Percentiles rank a stretch among this genome's conserved stretches.
phyloP scores from a whole-genome alignment of 148 eudicot genomes.

The Camellia granthamiana region DNA sequence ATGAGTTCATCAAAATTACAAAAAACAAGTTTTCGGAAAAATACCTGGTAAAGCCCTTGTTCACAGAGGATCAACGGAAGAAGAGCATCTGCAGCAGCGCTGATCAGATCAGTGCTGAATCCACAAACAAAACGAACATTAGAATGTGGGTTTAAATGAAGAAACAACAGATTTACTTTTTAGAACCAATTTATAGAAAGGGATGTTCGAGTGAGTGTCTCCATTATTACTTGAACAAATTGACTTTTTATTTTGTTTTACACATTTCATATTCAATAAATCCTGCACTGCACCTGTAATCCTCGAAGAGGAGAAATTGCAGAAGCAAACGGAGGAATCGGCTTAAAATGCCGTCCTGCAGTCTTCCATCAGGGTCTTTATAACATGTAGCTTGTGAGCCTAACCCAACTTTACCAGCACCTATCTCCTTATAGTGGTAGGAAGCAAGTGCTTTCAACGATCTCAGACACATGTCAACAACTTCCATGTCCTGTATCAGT shows the following conservation, averaged over 20 bases:
- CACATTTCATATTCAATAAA: background rate
- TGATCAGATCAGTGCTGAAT: constrained; percentile 76
- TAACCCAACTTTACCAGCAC: constrained; percentile 65
- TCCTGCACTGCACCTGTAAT: constrained; percentile 61
- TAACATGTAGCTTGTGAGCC: constrained; percentile 71
- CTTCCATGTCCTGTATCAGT: constrained; percentile 58
- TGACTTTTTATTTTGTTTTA: background rate
- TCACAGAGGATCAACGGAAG: constrained; percentile 92
- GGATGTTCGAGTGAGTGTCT: background rate
- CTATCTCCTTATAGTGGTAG: constrained; percentile 74
- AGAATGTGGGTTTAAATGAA: background rate
- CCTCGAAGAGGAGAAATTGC: constrained; percentile 85
- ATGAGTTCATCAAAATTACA: background rate
- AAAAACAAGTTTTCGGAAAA: background rate
- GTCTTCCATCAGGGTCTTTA: constrained; percentile 55
- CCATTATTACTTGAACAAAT: background rate
- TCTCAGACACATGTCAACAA: constrained; percentile 76
- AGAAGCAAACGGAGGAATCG: constrained; percentile 72
- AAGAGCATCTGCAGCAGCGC: constrained; percentile 94
- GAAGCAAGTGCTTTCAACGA: constrained; percentile 86
- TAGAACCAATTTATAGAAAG: background rate
- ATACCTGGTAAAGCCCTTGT: constrained; percentile 83
- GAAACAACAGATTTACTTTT: background rate
- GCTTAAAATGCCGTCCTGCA: constrained; percentile 78
- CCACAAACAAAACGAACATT: constrained; percentile 16